Percentiles rank a stretch among this genome's conserved stretches.
These are phyloP conservation scores for Rhodomyrtus psidioides DNA, from an alignment of 441 rosid species.

Conservation along the genomic window DNA sequence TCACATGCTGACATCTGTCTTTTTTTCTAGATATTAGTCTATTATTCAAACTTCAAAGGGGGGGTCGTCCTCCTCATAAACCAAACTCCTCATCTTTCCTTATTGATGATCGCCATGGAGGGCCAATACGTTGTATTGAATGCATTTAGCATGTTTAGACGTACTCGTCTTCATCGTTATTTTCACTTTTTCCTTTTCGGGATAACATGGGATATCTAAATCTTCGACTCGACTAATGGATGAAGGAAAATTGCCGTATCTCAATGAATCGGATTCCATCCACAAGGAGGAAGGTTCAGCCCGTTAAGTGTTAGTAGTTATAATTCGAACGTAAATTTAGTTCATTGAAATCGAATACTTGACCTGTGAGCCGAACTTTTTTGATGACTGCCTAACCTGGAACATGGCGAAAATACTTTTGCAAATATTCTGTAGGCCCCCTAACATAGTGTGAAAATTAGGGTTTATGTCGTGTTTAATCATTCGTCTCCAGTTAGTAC, in stretches of 20 bases:
- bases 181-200: background rate
- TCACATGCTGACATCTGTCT: background rate
- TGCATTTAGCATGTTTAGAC: background rate
- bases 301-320: background rate
- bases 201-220: background rate
- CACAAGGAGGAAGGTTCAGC: background rate
- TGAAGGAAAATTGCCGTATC: background rate
- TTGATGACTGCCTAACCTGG: background rate
- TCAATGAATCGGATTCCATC: background rate
- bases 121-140: background rate
- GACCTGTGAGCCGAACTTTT: background rate
- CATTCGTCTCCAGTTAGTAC: background rate
- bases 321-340: background rate
- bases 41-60: background rate
- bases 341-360: background rate
- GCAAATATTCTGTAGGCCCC: background rate
- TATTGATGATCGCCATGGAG: background rate
- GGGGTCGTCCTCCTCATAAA: background rate
- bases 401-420: background rate
- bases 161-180: background rate
- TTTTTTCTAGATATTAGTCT: background rate
- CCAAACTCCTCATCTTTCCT: background rate
- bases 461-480: background rate
- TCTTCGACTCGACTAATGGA: background rate
- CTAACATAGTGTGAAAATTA: background rate